A percentile compares a stretch with the other conserved stretches of the same genome.
These are phyloP conservation scores for Penicillium hordei DNA, from an alignment of 2,329 filamentous ascomycete species.

Conservation along the genomic window DNA sequence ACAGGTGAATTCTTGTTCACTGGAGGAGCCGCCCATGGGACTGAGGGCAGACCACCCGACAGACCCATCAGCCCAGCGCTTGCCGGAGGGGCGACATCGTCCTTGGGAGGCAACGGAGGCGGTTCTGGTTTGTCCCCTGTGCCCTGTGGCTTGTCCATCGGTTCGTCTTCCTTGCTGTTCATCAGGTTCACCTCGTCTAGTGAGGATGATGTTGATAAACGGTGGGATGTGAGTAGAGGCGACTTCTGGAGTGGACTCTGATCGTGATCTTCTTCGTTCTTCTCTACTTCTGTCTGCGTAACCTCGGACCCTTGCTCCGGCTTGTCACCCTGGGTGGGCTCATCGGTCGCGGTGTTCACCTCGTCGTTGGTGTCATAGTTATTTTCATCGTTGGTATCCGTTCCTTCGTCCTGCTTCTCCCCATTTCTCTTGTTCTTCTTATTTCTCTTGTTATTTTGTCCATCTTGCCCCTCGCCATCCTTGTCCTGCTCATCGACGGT, in stretches of 20 bases:
- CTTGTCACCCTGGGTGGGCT: constrained; percentile 23
- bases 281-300: constrained; percentile 6
- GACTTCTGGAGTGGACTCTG: constrained; percentile 49
- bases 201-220: constrained; percentile 55
- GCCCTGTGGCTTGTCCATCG: constrained; percentile 27
- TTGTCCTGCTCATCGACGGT: not conserved
- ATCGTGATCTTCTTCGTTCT: constrained; percentile 30
- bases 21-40: constrained; percentile 68
- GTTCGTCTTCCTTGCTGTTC: constrained; percentile 56
- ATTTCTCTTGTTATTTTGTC: constrained; percentile 15
- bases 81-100: constrained; percentile 31
- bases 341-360: constrained; percentile 20
- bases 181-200: constrained; percentile 67
- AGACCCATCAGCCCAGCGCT: constrained; percentile 55
- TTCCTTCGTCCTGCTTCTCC: constrained; percentile 6
- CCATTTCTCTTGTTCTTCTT: constrained; percentile 10
- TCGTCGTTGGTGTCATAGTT: constrained; percentile 12
- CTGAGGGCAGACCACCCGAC: constrained; percentile 68
- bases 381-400: constrained; percentile 14
- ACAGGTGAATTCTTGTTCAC: constrained; percentile 39
- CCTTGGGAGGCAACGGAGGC: constrained; percentile 37
- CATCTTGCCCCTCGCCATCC: constrained; percentile 5
- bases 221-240: constrained; percentile 53
- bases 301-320: constrained; percentile 10
- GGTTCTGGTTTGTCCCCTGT: constrained; percentile 29